Evolutionary conservation across 2,329 filamentous ascomycete species (phyloP).

Genomic region (Colletotrichum neosansevieriae): DNA sequence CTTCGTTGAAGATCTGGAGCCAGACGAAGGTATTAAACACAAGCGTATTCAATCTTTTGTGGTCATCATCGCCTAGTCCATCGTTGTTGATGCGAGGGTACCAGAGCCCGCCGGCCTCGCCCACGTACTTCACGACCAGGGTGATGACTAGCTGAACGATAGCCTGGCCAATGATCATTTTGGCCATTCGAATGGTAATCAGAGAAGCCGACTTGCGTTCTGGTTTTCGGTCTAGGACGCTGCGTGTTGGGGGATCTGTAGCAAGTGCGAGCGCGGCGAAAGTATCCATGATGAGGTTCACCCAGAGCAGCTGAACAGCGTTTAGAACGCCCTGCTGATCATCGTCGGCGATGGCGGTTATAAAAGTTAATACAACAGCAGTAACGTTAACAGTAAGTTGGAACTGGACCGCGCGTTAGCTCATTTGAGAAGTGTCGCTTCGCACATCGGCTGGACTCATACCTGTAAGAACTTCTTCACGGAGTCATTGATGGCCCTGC

Average conservation of each 20-base stretch:
- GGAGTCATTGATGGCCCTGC: conserved; percentile 72
- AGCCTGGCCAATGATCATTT: conserved; percentile 74
- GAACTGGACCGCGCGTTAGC: conserved; percentile 54
- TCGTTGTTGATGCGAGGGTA: conserved; percentile 43
- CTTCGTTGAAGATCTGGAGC: conserved; percentile 80
- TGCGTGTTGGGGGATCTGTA: conserved; percentile 50
- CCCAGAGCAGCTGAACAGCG: conserved; percentile 71
- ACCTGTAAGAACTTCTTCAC: conserved; percentile 74
- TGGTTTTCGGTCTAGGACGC: conserved; percentile 63
- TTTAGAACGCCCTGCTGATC: conserved; percentile 65
- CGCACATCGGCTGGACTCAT: conserved; percentile 27
- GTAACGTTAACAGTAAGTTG: conserved; percentile 74
- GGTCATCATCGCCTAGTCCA: conserved; percentile 52
- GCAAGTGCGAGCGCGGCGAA: conserved; percentile 66
- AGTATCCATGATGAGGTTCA: conserved; percentile 74
- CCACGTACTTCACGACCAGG: conserved; percentile 49
- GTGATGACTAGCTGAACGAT: conserved; percentile 70
- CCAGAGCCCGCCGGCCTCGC: conserved; percentile 7
- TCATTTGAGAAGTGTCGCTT: conserved; percentile 45
- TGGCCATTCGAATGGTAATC: conserved; percentile 60
- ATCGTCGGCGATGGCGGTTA: conserved; percentile 66
- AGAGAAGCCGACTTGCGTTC: conserved; percentile 38
- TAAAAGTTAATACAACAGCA: conserved; percentile 69
- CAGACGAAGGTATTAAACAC: conserved; percentile 90
- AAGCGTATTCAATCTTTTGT: conserved; percentile 66